phyloP scores from a whole-genome alignment of 208 protist genomes.

The Leptomonas pyrrhocoris region DNA sequence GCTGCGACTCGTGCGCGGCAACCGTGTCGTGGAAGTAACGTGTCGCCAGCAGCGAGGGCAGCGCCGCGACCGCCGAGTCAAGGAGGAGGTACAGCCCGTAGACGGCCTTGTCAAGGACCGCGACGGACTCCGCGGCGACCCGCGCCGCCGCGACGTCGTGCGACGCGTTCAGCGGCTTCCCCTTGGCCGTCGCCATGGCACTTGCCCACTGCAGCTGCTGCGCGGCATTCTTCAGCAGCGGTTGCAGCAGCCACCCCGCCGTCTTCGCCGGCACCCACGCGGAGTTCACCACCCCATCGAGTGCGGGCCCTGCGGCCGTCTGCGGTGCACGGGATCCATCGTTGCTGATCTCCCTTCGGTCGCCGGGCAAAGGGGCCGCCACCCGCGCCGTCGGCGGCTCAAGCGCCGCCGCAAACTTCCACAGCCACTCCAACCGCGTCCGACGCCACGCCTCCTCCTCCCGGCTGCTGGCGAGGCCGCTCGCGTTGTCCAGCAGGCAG shows the following conservation, averaged over 20 bases:
- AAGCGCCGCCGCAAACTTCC: slow-evolving; percentile 45
- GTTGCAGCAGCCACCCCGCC: slow-evolving; percentile 56
- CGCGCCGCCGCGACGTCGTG: slow-evolving; percentile 9
- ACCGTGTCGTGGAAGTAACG: slow-evolving; percentile 57
- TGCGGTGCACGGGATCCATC: too few relatives aligned
- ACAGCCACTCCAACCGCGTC: slow-evolving; percentile 50
- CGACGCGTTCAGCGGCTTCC: not conserved
- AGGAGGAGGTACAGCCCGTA: slow-evolving; percentile 38
- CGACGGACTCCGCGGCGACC: slow-evolving; percentile 10
- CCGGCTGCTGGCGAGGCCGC: slow-evolving; percentile 18
- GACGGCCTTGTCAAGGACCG: slow-evolving; percentile 44
- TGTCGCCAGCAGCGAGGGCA: slow-evolving; percentile 42
- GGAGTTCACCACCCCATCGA: not conserved
- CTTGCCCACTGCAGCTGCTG: slow-evolving; percentile 47
- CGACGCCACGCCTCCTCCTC: slow-evolving; percentile 37
- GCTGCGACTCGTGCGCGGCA: slow-evolving; percentile 43
- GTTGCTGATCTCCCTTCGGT: not conserved
- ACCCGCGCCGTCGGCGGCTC: slow-evolving; percentile 38
- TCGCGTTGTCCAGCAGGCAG: slow-evolving; percentile 58
- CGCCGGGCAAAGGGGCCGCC: slow-evolving; percentile 1
- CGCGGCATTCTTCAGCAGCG: slow-evolving; percentile 58
- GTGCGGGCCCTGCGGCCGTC: not conserved
- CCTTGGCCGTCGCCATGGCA: slow-evolving; percentile 32
- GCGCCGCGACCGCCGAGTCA: slow-evolving; percentile 25
- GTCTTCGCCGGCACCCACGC: slow-evolving; percentile 16